Evolutionary conservation across 192 early-diverging fungal genomes (phyloP), one percentile per base, ranked within the genome.

Genomic region (Helicostylum pulchrum): DNA sequence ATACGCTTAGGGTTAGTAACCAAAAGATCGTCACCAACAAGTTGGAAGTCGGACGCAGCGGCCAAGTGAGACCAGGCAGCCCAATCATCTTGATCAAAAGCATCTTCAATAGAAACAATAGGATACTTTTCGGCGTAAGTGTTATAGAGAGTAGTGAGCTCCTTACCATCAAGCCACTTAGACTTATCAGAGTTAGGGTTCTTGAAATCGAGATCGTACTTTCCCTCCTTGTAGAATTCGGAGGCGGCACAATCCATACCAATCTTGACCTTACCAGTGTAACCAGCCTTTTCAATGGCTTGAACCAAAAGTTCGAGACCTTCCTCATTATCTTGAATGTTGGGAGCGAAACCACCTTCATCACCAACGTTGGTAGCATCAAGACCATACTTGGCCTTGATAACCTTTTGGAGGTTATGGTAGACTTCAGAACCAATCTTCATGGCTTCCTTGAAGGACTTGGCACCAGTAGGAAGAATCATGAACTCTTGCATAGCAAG

Each of bases 401-500:
- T 97, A 65, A 97, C 94, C n/a, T 69, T 73, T 87, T 99, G 97
- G 52, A 99, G 82, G 70, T 83, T 63, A 84, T 97, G 95, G 90
- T 97, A 99, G 67, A 96, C 94, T 80, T 99, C 96, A 46, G 90
- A 89, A 57, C 96, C 96, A 48, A 97, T 97, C 84, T 89, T 87
- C 93, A 99, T 94, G 67, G 96, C 96, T 79, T 99, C 94, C 39
- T 89, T 76, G 82, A 97, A 99, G 32, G 90, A 89, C 45, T 78
- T 56, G 32, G 96, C 96, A 66, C 96, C 96, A 49, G 92, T 95
- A 61, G 96, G 96, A 75, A 97, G 78, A 67, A 99, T 99, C 97
- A 99, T 99, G 83, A 98, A 99, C 81, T 99, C 97, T 79, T 99
- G 97, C 94, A 99, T 96, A 67, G 97, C 97, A 62, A 99, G 88